Base-by-base conservation (phyloP, 306 rosid genomes). In the Cicer judaicum region DNA sequence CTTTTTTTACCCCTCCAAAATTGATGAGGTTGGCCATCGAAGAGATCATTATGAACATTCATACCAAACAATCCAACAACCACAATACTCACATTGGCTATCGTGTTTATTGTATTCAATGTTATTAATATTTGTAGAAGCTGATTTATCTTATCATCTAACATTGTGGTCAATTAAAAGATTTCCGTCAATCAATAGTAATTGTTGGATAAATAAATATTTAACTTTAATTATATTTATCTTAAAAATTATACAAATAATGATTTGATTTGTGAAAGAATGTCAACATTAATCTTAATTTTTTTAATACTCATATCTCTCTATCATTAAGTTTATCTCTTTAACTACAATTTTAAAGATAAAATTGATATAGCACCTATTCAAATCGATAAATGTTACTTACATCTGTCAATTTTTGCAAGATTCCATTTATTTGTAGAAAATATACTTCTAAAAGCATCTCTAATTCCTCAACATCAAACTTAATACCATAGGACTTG, bases 391-490 rank as follows among this genome's bases (percentile, higher is more conserved):
- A 38, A 21, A 54, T 39, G 68, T 67, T 59, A 63, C 84, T 0
- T 80, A 93, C 97, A 83, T 89, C 82, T 48, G 92, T 84, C 36
- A 93, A 60, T 50, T 88, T 89, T 79, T 88, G 92, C 41, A 87
- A 67, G 19, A 85, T 85, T 63, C 98, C 97, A 79, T 88, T 89
- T 69, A 87, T 81, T 71, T 93, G 93, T 55, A 84, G 96, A 80
- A 93, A 93, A 70, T 93, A 91, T 14, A 93, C 93, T 85, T 89
- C 96, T 64, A 91, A 79, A 50, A 93, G 92, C 93, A 89, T 91
- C 78, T 93, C 97, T 54, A 91, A 87, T 79, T 93, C 97, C 75
- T 87, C 90, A 9, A 89, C 89, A 18, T 91, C 88, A 36, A 79
- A 89, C 65, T 76, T 81, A 14, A 72, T 29, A 21, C 71, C 80